Evolutionary conservation across 176 grass and related monocot species (phyloP), one percentile per base, ranked within the genome.

Genomic region (Eleusine indica): DNA sequence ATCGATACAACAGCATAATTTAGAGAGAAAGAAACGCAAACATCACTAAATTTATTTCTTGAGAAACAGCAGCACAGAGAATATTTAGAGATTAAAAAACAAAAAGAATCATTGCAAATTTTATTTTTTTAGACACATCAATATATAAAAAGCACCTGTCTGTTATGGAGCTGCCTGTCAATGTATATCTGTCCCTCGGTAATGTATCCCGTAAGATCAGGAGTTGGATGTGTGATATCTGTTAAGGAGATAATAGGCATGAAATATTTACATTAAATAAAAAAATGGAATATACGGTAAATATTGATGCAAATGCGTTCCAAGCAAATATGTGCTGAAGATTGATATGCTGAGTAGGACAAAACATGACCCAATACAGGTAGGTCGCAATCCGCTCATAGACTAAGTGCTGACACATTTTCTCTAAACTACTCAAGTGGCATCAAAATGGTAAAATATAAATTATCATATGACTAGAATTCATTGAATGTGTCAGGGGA

Each of bases 151-250:
- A 42, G 74, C 56, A 99, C 97, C 97, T 99, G 97, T 86, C 97
- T 89, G 86, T 99, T 99, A 52, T 99, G 68, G 41, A 99, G 97
- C 71, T 99, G 97, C 48, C 97, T 94, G 52, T 99, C 97, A 66
- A 99, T 96, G 86, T 99, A 99, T 87, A 99, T 99, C 85, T 99
- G 97, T 56, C 97, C 97, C 91, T 99, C 97, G 3, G 97, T 99
- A 81, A 99, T 99, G 75, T 99, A 99, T 48, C 97, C 97, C 74
- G 97, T 99, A 76, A 99, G 89, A 89, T 99, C 97, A 75, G 97
- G 97, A 69, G 93, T 99, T 60, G 97, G 97, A 94, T 99, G 97
- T 40, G 97, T 99, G 87, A 99, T 99, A 94, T 99, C 97, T 99
- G 78, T 86, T 83, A 17, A 87, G 13, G 12, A 49, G 17, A 76